A percentile compares a stretch with the other conserved stretches of the same genome.
Evolutionary conservation across 129 eudicot genomes (phyloP).

Genomic region (Pittosporum tobira): DNA sequence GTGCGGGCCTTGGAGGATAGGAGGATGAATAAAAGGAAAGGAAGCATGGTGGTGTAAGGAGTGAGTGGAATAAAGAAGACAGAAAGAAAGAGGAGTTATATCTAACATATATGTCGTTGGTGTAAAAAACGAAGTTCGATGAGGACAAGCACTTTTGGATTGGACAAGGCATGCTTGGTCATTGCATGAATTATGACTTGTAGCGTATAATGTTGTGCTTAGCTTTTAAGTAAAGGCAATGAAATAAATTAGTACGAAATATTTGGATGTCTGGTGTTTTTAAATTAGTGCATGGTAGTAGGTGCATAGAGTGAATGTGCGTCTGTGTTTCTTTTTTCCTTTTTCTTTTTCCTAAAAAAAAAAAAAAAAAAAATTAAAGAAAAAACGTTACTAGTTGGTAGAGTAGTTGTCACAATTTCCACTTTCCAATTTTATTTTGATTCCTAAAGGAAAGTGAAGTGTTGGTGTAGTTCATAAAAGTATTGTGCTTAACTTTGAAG

Average conservation of each 20-base stretch:
- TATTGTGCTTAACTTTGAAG: constrained; percentile 20
- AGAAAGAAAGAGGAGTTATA: neutral
- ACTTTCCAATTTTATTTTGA: constrained; percentile 1
- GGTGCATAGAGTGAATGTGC: constrained; percentile 3
- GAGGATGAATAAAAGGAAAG: constrained; percentile 23
- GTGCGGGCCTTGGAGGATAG: constrained; percentile 17
- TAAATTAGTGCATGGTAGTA: constrained; percentile 18
- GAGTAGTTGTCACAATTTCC: neutral
- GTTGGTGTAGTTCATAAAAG: neutral
- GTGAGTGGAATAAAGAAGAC: constrained; percentile 8
- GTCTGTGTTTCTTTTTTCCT: too few relatives aligned
- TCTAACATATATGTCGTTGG: constrained; percentile 4
- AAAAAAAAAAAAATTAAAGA: too few relatives aligned
- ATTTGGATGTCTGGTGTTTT: too few relatives aligned
- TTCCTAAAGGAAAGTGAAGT: neutral
- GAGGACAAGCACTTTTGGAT: constrained; percentile 6
- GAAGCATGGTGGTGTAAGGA: constrained; percentile 19
- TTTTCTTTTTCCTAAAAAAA: too few relatives aligned
- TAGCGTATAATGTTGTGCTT: constrained; percentile 26
- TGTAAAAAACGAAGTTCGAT: neutral
- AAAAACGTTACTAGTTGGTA: too few relatives aligned
- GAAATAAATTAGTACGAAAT: too few relatives aligned
- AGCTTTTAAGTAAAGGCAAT: constrained; percentile 49
- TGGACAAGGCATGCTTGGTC: constrained; percentile 11
- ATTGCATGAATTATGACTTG: constrained; percentile 20